A percentile compares a stretch with the other conserved stretches of the same genome.
phyloP scores from a whole-genome alignment of 495 filamentous ascomycete genomes.

The Neurospora sp. region DNA sequence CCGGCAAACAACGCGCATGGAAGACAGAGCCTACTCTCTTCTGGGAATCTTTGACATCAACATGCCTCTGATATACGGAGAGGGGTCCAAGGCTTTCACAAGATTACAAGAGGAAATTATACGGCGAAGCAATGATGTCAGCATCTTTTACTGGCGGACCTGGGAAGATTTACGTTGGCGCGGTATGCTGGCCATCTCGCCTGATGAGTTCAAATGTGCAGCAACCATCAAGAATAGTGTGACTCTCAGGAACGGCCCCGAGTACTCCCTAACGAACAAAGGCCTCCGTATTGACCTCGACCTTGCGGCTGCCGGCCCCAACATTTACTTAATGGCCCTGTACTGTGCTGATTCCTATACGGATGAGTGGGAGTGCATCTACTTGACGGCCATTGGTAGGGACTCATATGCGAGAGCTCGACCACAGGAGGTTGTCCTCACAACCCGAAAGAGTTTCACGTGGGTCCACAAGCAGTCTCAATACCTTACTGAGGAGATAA shows the following conservation, averaged over 20 bases:
- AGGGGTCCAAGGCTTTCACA: conserved; percentile 15
- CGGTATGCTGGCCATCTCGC: background rate
- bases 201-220: background rate
- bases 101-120: conserved; percentile 21
- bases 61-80: conserved; percentile 22
- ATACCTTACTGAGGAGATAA: background rate
- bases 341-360: background rate
- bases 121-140: conserved; percentile 8
- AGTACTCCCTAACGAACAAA: background rate
- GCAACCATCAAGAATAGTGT: background rate
- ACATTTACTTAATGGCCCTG: background rate
- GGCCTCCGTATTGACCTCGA: background rate
- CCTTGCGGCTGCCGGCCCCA: background rate
- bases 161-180: background rate
- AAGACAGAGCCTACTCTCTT: conserved; percentile 18
- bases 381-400: background rate
- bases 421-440: background rate
- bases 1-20: conserved; percentile 14
- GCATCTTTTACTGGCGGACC: conserved; percentile 12
- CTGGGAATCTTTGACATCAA: conserved; percentile 18
- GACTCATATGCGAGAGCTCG: background rate
- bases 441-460: background rate
- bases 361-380: background rate
- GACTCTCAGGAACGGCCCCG: background rate
- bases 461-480: background rate